phyloP scores from a whole-genome alignment of 371 early-diverging fungal species.

The Lichtheimia corymbifera region DNA sequence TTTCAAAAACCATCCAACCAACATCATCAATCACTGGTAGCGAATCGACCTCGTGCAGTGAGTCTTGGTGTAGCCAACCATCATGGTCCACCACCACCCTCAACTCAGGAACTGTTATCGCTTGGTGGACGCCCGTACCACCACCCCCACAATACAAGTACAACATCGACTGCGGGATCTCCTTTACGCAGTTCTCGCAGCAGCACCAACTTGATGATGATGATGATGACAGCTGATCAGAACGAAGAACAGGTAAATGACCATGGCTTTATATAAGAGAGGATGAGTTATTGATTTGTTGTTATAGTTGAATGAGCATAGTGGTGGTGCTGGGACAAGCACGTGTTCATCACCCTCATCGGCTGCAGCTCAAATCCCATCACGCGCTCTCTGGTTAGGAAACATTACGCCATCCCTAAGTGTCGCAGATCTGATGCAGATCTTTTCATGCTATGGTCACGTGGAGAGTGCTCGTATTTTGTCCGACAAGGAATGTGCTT shows the following conservation, averaged over 20 bases:
- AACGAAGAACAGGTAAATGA: no score
- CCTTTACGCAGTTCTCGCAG: constrained; percentile 10
- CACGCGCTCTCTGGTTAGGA: constrained; percentile 92
- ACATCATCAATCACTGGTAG: no score
- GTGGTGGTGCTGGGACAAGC: neutral
- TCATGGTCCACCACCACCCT: constrained; percentile 1
- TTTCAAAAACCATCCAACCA: no score
- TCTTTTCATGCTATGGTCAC: constrained; percentile 86
- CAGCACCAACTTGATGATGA: constrained; percentile 6
- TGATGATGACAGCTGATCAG: no score
- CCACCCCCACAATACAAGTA: neutral
- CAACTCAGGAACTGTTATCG: no score
- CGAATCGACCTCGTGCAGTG: constrained; percentile 19
- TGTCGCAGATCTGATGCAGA: constrained; percentile 73
- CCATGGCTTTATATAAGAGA: no score
- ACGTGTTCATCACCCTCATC: constrained; percentile 17
- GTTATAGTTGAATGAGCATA: no score
- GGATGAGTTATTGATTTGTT: no score
- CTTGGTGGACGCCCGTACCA: no score
- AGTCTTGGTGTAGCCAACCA: constrained; percentile 22
- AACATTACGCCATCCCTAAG: constrained; percentile 83
- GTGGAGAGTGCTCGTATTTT: constrained; percentile 90
- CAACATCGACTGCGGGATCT: constrained; percentile 1
- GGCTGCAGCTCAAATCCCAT: constrained; percentile 47
- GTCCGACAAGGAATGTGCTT: constrained; percentile 64